phyloP scores from a whole-genome alignment of 192 early-diverging fungal species.

The Cladochytrium replicatum region DNA sequence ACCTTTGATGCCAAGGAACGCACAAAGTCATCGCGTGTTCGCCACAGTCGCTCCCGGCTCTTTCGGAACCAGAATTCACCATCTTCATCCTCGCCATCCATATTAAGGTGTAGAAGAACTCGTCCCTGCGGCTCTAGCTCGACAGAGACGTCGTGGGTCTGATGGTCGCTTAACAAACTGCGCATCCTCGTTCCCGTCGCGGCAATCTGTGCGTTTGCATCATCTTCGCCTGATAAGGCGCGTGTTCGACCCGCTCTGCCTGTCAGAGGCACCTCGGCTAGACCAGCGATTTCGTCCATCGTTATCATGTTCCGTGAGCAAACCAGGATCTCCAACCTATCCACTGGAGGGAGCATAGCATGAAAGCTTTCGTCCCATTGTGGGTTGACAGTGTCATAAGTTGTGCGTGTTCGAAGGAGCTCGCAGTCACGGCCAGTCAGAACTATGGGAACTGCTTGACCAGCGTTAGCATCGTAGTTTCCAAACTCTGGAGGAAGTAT shows the following conservation, averaged over 20 bases:
- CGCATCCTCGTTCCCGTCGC: constrained; percentile 24
- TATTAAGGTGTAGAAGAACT: constrained; percentile 35
- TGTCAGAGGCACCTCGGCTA: constrained; percentile 31
- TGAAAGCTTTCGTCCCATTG: constrained; percentile 46
- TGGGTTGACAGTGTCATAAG: constrained; percentile 38
- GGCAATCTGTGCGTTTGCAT: too few species aligned
- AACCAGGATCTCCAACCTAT: constrained; percentile 34
- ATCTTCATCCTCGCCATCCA: constrained; percentile 50
- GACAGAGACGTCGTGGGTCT: constrained; percentile 48
- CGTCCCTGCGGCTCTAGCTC: constrained; percentile 48
- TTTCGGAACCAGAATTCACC: constrained; percentile 47
- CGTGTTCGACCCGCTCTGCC: too few species aligned
- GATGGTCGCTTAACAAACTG: constrained; percentile 36
- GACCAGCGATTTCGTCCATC: constrained; percentile 37
- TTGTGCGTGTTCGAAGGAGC: constrained; percentile 31
- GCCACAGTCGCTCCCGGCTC: constrained; percentile 30
- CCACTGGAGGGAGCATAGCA: constrained; percentile 37
- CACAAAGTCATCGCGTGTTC: constrained; percentile 42
- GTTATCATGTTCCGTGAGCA: constrained; percentile 38
- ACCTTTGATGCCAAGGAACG: constrained; percentile 29
- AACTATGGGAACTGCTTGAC: constrained; percentile 6
- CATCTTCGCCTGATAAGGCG: too few species aligned
- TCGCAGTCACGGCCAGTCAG: constrained; percentile 34
- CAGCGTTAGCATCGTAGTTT: constrained; percentile 1
- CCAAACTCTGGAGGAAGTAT: constrained; percentile 19